A percentile compares a stretch with the other conserved stretches of the same genome.
Conservation (phyloP, 2,329 filamentous ascomycete genomes). For the Fusarium sp. region DNA sequence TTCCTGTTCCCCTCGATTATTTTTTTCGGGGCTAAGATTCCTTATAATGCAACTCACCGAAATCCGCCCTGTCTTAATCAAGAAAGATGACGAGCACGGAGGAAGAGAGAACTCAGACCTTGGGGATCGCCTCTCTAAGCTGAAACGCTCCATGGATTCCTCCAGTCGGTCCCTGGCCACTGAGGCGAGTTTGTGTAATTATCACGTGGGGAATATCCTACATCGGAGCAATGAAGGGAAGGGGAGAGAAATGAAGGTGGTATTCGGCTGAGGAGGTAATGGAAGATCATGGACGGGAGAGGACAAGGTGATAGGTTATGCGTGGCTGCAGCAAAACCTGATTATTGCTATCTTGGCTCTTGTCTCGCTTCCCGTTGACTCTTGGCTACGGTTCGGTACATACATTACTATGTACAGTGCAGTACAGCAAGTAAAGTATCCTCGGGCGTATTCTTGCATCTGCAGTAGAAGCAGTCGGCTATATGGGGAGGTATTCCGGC, state of each 20-base stretch:
- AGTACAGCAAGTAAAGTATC: neutral
- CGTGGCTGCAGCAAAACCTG: constrained; percentile 3
- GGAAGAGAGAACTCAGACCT: neutral
- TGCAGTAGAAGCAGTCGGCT: neutral
- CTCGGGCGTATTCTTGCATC: neutral
- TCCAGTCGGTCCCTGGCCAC: neutral
- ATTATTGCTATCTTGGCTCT: constrained; percentile 6
- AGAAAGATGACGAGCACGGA: constrained; percentile 1
- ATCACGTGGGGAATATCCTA: constrained; percentile 10
- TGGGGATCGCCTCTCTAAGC: neutral
- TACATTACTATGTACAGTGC: too few relatives aligned
- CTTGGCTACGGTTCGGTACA: neutral
- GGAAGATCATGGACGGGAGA: neutral
- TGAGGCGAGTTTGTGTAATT: constrained; percentile 9
- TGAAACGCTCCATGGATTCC: constrained; percentile 20
- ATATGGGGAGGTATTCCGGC: neutral
- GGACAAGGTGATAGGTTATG: neutral
- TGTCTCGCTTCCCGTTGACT: neutral
- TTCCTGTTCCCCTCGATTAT: neutral
- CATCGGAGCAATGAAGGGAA: neutral
- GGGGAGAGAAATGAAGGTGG: neutral
- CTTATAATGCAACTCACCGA: constrained; percentile 14
- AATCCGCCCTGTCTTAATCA: neutral
- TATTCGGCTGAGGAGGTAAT: neutral
- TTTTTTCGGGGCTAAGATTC: constrained; percentile 12